A percentile compares a stretch with the other conserved stretches of the same genome.
These are phyloP conservation scores for Saccharomycopsis sp. DNA, from an alignment of 805 yeast species.

Conservation along the genomic window DNA sequence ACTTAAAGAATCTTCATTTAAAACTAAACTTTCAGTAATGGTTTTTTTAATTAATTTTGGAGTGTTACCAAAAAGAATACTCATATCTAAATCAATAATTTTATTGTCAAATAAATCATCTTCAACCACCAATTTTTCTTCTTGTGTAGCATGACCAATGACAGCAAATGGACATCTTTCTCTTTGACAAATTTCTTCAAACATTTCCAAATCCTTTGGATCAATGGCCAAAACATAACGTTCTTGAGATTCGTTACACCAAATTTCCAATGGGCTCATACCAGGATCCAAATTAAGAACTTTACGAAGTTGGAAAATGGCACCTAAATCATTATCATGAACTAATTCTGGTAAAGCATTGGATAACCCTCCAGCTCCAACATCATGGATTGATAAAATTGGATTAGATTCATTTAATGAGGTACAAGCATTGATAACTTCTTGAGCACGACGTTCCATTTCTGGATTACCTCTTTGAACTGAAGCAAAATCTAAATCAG, in stretches of 20 bases:
- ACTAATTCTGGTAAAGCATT: constrained; percentile 97
- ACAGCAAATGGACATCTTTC: constrained; percentile 96
- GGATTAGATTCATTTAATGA: constrained; percentile 71
- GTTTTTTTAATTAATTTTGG: constrained; percentile 87
- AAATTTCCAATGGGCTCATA: constrained; percentile 98
- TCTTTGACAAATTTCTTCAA: constrained; percentile 76
- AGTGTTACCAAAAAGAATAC: constrained; percentile 90
- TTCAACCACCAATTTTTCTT: constrained; percentile 69
- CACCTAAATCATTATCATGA: constrained; percentile 95
- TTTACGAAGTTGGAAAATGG: constrained; percentile 81
- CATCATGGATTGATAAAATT: constrained; percentile 93
- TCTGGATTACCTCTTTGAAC: constrained; percentile 99
- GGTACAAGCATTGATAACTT: constrained; percentile 90
- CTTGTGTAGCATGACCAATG: constrained; percentile 88
- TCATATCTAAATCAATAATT: constrained; percentile 94
- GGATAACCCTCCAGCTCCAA: constrained; percentile 98
- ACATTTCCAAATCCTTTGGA: constrained; percentile 59
- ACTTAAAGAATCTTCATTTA: constrained; percentile 28
- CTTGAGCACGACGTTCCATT: constrained; percentile 98
- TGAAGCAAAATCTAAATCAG: constrained; percentile 93
- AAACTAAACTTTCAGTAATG: constrained; percentile 44
- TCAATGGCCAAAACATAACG: constrained; percentile 92
- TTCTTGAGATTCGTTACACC: constrained; percentile 99
- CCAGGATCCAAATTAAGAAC: constrained; percentile 90
- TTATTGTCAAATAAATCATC: constrained; percentile 70